phyloP scores from a whole-genome alignment of 257 asterid species.

The Salvia miltiorrhiza region DNA sequence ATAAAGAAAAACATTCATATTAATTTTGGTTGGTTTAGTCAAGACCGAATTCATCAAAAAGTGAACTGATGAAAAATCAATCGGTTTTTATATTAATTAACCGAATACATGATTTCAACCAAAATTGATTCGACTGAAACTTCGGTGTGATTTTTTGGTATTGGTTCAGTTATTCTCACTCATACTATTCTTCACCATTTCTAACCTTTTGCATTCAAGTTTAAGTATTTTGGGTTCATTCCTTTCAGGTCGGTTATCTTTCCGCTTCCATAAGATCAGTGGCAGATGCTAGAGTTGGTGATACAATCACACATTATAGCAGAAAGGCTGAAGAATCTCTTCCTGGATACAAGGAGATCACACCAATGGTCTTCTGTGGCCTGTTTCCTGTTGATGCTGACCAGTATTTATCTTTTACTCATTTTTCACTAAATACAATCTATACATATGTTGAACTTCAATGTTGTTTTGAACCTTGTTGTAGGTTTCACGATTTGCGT shows the following conservation, averaged over 20 bases:
- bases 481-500: conserved; percentile 85
- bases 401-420: conserved; percentile 55
- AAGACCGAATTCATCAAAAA: too few species aligned
- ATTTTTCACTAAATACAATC: background rate
- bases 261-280: conserved; percentile 97
- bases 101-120: background rate
- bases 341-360: conserved; percentile 95
- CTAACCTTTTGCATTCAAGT: background rate
- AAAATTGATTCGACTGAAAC: background rate
- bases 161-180: background rate
- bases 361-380: conserved; percentile 99
- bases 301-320: conserved; percentile 77
- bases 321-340: conserved; percentile 79
- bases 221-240: conserved; percentile 19
- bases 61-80: too few species aligned
- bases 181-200: background rate
- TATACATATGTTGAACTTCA: conserved; percentile 13
- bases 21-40: too few species aligned
- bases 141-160: background rate
- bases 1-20: too few species aligned
- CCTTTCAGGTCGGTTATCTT: conserved; percentile 84
- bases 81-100: background rate
- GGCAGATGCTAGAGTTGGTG: conserved; percentile 99
- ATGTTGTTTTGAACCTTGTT: conserved; percentile 12
- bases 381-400: conserved; percentile 95